Base-by-base conservation (phyloP, 106 monocot genomes). In the Xerophyta viscosa region DNA sequence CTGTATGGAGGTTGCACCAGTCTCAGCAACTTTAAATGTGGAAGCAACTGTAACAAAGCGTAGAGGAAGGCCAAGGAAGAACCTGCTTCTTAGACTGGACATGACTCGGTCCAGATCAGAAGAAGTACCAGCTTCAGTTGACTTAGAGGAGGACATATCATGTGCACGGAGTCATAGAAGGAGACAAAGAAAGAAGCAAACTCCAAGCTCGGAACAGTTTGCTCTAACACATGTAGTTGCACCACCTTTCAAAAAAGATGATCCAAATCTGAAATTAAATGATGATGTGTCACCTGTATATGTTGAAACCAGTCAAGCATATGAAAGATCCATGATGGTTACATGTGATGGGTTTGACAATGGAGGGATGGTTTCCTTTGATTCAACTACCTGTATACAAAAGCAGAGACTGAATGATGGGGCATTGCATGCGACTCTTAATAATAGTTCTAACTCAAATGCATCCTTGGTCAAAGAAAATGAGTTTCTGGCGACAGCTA, bases 41-140 rank as follows among this genome's bases (percentile, higher is more conserved):
- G 53, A 60, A 10, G 56, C 31, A 36, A 31, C 24, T 52, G 23
- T 23, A 49, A 30, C 26, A 29, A 66, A 13, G 27, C 20, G 13
- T 11, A 61, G 52, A 50, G 61, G 41, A 51, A 62, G 55, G 20
- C 41, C 62, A 31, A 48, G 43, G 27, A 58, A 59, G 58, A 58
- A 13, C 11, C 46, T 36, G 23, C 13, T 60, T 19, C 18, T 3
- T 14, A 31, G 31, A 0, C 1, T 2, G 20, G 20, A 54, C 19
- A 54, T 27, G 53, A 19, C 6, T 54, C 33, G n/a, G 3, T 44
- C 14, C n/a, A 44, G 6, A 9, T 44, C 14, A 44, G 14, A 44
- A 9, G 37, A 24, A 22, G 17, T 6, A 8, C 41, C 65, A 45
- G 44, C 27, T 47, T 48, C 46, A 48, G 37, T 15, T 48, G n/a